phyloP scores from a whole-genome alignment of 1,139 yeast genomes.

The Blastobotrys persicus region DNA sequence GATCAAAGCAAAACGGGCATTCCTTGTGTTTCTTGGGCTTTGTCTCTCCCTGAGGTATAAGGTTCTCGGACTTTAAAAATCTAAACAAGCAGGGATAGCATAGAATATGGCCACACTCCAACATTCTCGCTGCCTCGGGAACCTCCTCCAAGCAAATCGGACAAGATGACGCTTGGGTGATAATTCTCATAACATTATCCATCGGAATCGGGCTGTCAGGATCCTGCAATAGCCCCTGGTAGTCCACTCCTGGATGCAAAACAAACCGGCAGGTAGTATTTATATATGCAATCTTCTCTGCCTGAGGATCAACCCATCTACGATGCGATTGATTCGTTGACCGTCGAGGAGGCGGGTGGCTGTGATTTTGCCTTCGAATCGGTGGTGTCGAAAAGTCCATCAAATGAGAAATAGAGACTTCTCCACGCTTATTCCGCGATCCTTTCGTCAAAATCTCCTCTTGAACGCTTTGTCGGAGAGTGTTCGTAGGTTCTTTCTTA shows the following conservation, averaged over 20 bases:
- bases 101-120: slow-evolving; percentile 88
- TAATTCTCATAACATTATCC: slow-evolving; percentile 65
- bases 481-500: not conserved
- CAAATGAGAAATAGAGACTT: slow-evolving; percentile 34
- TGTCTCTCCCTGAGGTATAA: slow-evolving; percentile 15
- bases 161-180: slow-evolving; percentile 72
- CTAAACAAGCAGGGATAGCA: slow-evolving; percentile 80
- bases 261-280: slow-evolving; percentile 85
- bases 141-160: slow-evolving; percentile 88
- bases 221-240: slow-evolving; percentile 56
- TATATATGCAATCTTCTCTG: slow-evolving; percentile 71
- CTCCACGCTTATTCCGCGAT: slow-evolving; percentile 27
- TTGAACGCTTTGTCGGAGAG: not conserved
- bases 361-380: slow-evolving; percentile 2
- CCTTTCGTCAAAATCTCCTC: slow-evolving; percentile 9
- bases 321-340: slow-evolving; percentile 3
- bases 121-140: slow-evolving; percentile 92
- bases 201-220: slow-evolving; percentile 73
- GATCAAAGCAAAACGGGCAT: slow-evolving; percentile 83
- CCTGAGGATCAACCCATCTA: slow-evolving; percentile 18
- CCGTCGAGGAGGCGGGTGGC: slow-evolving; percentile 8
- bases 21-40: slow-evolving; percentile 54
- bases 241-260: slow-evolving; percentile 58
- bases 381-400: slow-evolving; percentile 26
- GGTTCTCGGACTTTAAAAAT: slow-evolving; percentile 59